These are phyloP conservation scores for Hypoxylon rickii DNA, from an alignment of 495 filamentous ascomycete species.

Conservation along the genomic window DNA sequence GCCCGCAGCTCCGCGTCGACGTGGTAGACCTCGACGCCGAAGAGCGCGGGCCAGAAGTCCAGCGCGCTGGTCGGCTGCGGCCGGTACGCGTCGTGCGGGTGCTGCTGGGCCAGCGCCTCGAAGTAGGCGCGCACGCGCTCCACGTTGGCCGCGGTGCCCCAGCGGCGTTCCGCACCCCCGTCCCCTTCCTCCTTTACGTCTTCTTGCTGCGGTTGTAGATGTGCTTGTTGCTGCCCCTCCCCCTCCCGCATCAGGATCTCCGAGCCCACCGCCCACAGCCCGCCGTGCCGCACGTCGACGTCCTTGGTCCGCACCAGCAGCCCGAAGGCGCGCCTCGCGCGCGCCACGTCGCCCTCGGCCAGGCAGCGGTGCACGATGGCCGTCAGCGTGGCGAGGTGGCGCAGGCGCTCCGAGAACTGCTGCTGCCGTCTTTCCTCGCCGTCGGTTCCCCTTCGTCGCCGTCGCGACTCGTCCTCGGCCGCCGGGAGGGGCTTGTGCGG, in stretches of 20 bases:
- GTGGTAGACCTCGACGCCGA: conserved; percentile 46
- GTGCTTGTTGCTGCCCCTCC: background rate
- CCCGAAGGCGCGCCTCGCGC: conserved; percentile 47
- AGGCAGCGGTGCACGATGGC: conserved; percentile 44
- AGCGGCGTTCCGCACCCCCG: too few species aligned
- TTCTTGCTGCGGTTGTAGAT: background rate
- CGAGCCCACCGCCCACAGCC: conserved; percentile 48
- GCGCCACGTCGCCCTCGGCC: conserved; percentile 42
- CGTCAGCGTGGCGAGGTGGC: conserved; percentile 39
- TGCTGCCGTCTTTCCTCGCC: too few species aligned
- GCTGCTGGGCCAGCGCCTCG: conserved; percentile 42
- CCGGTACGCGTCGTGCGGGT: conserved; percentile 42
- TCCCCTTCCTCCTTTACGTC: background rate
- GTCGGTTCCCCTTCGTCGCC: background rate
- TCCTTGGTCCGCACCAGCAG: conserved; percentile 38
- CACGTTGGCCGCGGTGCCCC: conserved; percentile 35
- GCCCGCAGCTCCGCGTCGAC: conserved; percentile 35
- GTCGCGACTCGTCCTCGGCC: conserved; percentile 9
- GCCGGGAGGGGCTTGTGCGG: conserved; percentile 44
- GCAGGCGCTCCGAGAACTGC: conserved; percentile 26
- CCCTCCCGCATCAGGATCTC: conserved; percentile 50
- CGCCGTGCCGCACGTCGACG: conserved; percentile 44
- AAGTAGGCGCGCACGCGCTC: conserved; percentile 39
- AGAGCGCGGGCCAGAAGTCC: conserved; percentile 49
- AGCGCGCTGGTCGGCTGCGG: conserved; percentile 38